phyloP scores from a whole-genome alignment of 441 rosid species.

The Jatropha multifida region DNA sequence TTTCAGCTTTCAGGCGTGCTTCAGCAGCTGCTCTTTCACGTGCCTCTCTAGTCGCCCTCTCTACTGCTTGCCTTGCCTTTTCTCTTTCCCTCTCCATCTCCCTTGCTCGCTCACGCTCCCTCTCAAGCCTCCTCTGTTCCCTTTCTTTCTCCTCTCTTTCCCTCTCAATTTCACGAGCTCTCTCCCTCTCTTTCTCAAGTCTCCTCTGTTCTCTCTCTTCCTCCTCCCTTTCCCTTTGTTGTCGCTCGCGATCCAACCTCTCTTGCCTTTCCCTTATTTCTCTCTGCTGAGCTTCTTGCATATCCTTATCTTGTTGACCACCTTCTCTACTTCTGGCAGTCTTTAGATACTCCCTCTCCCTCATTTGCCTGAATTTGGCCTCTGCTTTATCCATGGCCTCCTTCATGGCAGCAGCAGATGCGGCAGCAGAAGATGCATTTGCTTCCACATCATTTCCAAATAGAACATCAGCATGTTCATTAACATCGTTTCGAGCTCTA shows the following conservation, averaged over 20 bases:
- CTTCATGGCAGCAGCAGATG: slow-evolving; percentile 89
- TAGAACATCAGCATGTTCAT: slow-evolving; percentile 45
- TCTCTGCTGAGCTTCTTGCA: slow-evolving; percentile 58
- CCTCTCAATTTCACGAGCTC: slow-evolving; percentile 21
- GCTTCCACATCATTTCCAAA: slow-evolving; percentile 54
- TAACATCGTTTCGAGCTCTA: slow-evolving; percentile 38
- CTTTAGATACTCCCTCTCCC: slow-evolving; percentile 75
- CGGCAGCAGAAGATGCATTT: slow-evolving; percentile 58
- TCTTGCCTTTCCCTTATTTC: slow-evolving; percentile 68
- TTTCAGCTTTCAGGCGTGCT: slow-evolving; percentile 79
- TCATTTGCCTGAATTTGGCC: slow-evolving; percentile 84
- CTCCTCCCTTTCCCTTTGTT: slow-evolving; percentile 56
- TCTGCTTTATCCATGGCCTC: slow-evolving; percentile 97
- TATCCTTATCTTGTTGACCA: slow-evolving; percentile 46
- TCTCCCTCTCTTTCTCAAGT: slow-evolving; percentile 1
- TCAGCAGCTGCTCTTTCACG: slow-evolving; percentile 92
- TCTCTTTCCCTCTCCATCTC: slow-evolving; percentile 67
- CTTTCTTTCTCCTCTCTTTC: slow-evolving; percentile 67
- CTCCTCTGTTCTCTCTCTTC: slow-evolving; percentile 17
- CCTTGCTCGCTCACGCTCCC: slow-evolving; percentile 63
- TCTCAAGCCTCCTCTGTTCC: slow-evolving; percentile 62
- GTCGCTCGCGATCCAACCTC: slow-evolving; percentile 54
- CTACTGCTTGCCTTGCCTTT: slow-evolving; percentile 81
- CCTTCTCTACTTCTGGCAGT: slow-evolving; percentile 70
- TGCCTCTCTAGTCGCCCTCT: slow-evolving; percentile 96